These are phyloP conservation scores for Xylaria acuta DNA, from an alignment of 495 filamentous ascomycete genomes.

Conservation along the genomic window DNA sequence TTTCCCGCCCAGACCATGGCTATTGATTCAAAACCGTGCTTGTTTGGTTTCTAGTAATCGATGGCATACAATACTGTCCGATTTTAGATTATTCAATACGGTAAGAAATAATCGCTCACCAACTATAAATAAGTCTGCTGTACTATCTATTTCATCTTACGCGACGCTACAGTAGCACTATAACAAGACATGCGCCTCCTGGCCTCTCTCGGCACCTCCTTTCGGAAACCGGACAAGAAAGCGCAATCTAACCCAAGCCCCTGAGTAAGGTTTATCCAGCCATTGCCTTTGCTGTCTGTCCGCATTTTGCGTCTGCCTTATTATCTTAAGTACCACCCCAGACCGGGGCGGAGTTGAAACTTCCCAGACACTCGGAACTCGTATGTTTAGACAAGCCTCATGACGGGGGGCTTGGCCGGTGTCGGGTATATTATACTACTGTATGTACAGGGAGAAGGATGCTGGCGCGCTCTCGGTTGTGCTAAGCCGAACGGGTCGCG, in stretches of 20 bases:
- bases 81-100: neutral
- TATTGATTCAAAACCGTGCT: neutral
- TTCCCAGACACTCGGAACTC: conserved; percentile 3
- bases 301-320: neutral
- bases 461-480: neutral
- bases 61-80: neutral
- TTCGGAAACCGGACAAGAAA: neutral
- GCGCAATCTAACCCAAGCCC: neutral
- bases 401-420: neutral
- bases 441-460: neutral
- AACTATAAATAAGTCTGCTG: neutral
- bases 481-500: conserved; percentile 21
- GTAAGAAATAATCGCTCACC: neutral
- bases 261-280: neutral
- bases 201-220: neutral
- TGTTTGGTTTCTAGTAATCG: neutral
- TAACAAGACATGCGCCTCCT: neutral
- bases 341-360: neutral
- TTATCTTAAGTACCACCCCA: neutral
- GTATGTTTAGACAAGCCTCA: neutral
- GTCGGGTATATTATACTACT: neutral
- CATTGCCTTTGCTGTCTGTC: neutral
- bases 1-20: neutral
- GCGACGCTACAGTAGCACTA: neutral
- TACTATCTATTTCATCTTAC: neutral